Conservation (phyloP, 768 basidiomycete species). For the Leccinum incarnatum region DNA sequence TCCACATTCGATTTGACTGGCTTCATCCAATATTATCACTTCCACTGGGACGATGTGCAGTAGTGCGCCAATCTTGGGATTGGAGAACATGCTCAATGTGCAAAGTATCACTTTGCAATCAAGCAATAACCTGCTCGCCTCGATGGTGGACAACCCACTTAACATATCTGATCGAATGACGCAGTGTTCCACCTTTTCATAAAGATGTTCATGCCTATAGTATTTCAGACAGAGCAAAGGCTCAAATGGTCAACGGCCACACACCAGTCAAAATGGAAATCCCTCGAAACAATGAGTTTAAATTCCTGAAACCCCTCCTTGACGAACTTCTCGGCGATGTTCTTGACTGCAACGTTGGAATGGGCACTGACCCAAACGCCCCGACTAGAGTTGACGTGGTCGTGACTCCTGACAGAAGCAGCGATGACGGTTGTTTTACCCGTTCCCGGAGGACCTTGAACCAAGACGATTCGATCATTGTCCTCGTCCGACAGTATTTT, state of each 20-base stretch:
- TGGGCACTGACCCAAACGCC: conserved; percentile 44
- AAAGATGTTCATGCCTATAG: conserved; percentile 51
- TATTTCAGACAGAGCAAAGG: neutral
- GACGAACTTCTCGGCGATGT: conserved; percentile 46
- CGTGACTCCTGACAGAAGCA: conserved; percentile 30
- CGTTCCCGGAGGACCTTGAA: conserved; percentile 42
- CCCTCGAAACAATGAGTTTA: conserved; percentile 43
- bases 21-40: conserved; percentile 35
- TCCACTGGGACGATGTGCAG: conserved; percentile 27
- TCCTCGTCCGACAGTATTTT: conserved; percentile 27
- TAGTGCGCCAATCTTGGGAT: conserved; percentile 15
- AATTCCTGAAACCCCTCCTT: conserved; percentile 34
- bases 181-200: conserved; percentile 31
- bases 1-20: conserved; percentile 44
- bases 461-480: conserved; percentile 21
- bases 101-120: conserved; percentile 41
- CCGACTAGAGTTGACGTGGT: conserved; percentile 5
- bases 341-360: conserved; percentile 53
- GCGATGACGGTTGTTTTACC: conserved; percentile 47
- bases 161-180: conserved; percentile 40
- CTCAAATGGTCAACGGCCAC: neutral
- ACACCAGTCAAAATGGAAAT: conserved; percentile 47
- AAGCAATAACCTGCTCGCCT: conserved; percentile 23
- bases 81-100: conserved; percentile 48
- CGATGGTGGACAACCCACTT: conserved; percentile 2